A percentile compares a stretch with the other conserved stretches of the same genome.
These are phyloP conservation scores for Myrica gale DNA, from an alignment of 306 rosid species.

Conservation along the genomic window DNA sequence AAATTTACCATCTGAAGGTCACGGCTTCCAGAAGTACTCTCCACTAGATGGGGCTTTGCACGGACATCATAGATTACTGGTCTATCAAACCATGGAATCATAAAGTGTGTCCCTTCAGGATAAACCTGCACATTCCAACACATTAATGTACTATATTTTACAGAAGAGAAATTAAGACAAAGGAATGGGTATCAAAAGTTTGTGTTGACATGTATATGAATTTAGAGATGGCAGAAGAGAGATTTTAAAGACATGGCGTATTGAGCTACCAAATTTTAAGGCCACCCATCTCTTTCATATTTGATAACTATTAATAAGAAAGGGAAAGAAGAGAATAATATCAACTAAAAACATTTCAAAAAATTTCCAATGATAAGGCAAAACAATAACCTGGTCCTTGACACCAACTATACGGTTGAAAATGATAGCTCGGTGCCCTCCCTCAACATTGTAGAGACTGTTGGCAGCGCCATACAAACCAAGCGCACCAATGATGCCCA, in stretches of 20 bases:
- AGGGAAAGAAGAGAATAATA: not conserved
- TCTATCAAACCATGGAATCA: slow-evolving; percentile 88
- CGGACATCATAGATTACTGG: slow-evolving; percentile 88
- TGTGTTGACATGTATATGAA: not conserved
- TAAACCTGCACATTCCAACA: slow-evolving; percentile 59
- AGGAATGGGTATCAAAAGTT: not conserved
- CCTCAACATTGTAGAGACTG: slow-evolving; percentile 90
- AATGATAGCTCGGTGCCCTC: slow-evolving; percentile 81
- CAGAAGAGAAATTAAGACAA: not conserved
- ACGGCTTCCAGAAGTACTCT: slow-evolving; percentile 77
- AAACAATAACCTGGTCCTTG: slow-evolving; percentile 67
- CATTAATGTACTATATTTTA: not conserved
- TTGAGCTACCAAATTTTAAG: slow-evolving; percentile 1
- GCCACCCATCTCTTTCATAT: not conserved
- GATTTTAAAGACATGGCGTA: not conserved
- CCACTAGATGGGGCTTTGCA: slow-evolving; percentile 63
- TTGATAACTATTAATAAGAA: not conserved
- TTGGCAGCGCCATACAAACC: slow-evolving; percentile 60
- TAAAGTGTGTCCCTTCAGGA: slow-evolving; percentile 86
- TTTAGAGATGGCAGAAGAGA: not conserved
- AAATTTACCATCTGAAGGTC: slow-evolving; percentile 75
- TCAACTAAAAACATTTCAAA: not conserved
- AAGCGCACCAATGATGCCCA: slow-evolving; percentile 58
- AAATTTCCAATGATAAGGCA: not conserved
- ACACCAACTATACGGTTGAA: slow-evolving; percentile 73